These are phyloP conservation scores for Pythium inflatum DNA, from an alignment of 352 stramenopile species.

Conservation along the genomic window DNA sequence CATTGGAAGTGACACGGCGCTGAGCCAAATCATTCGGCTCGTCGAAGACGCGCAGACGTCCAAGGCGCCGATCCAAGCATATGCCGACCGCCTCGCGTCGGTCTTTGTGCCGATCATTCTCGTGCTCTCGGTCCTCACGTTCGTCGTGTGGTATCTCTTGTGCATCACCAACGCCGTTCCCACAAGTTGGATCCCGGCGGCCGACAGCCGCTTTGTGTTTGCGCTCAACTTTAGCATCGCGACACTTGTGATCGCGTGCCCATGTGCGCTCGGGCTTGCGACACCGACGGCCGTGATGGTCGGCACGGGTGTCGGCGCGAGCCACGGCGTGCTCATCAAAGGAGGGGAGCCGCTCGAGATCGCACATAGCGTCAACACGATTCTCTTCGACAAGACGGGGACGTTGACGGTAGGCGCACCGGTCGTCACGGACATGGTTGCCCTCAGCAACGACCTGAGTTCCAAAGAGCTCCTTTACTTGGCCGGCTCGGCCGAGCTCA, in stretches of 20 bases:
- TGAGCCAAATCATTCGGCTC: constrained; percentile 98
- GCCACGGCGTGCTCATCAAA: constrained; percentile 98
- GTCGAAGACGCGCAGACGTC: constrained; percentile 98
- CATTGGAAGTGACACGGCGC: constrained; percentile 92
- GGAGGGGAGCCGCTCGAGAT: constrained; percentile 93
- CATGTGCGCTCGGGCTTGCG: constrained; percentile 97
- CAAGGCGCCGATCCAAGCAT: constrained; percentile 98
- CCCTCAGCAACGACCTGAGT: constrained; percentile 72
- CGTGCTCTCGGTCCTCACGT: constrained; percentile 92
- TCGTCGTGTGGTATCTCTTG: constrained; percentile 94
- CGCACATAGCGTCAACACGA: constrained; percentile 92
- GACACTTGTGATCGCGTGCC: constrained; percentile 98
- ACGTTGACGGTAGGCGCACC: constrained; percentile 96
- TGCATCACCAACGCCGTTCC: constrained; percentile 66
- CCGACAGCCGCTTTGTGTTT: constrained; percentile 90
- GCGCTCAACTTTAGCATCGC: constrained; percentile 97
- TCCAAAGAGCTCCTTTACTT: constrained; percentile 89
- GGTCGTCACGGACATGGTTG: constrained; percentile 84
- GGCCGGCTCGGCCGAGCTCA: constrained; percentile 91
- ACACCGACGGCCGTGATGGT: constrained; percentile 99
- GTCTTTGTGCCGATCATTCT: constrained; percentile 97
- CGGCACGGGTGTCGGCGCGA: constrained; percentile 96
- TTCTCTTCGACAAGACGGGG: constrained; percentile 99
- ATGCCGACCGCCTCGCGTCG: constrained; percentile 95
- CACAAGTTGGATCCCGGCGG: constrained; percentile 62